A percentile compares a stretch with the other conserved stretches of the same genome.
These are phyloP conservation scores for Lyophyllum semitale DNA, from an alignment of 768 basidiomycete genomes.

Conservation along the genomic window DNA sequence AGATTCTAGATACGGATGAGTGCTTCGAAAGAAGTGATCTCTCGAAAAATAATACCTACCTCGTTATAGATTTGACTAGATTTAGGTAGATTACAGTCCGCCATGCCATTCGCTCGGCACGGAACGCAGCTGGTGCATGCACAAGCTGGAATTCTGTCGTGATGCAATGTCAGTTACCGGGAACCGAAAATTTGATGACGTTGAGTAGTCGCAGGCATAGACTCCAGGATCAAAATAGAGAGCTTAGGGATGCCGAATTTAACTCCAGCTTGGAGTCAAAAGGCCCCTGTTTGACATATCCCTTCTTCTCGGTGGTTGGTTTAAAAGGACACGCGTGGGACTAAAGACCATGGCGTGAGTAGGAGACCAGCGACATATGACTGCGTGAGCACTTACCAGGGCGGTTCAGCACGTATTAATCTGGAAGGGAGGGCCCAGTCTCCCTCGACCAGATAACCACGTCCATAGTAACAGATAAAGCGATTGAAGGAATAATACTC, in stretches of 20 bases:
- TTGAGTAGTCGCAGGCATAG: not conserved
- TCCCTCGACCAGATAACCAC: not conserved
- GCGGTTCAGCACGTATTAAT: not conserved
- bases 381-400: constrained; percentile 11
- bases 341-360: constrained; percentile 12
- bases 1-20: constrained; percentile 48
- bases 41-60: constrained; percentile 41
- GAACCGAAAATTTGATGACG: not conserved
- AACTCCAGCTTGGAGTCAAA: not conserved
- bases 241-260: not conserved
- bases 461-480: constrained; percentile 2
- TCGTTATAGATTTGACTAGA: constrained; percentile 78
- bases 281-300: not conserved
- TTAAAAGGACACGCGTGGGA: too few relatives aligned
- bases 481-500: constrained; percentile 38
- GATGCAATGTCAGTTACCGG: constrained; percentile 9
- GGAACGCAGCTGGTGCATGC: constrained; percentile 76
- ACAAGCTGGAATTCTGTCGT: constrained; percentile 79
- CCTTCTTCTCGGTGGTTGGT: not conserved
- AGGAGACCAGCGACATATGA: constrained; percentile 11
- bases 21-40: constrained; percentile 16
- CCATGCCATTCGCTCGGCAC: constrained; percentile 82
- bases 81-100: constrained; percentile 88
- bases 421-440: not conserved
- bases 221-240: not conserved